Conservation (phyloP, 148 eudicot genomes). For the Heliamphora exappendiculata region DNA sequence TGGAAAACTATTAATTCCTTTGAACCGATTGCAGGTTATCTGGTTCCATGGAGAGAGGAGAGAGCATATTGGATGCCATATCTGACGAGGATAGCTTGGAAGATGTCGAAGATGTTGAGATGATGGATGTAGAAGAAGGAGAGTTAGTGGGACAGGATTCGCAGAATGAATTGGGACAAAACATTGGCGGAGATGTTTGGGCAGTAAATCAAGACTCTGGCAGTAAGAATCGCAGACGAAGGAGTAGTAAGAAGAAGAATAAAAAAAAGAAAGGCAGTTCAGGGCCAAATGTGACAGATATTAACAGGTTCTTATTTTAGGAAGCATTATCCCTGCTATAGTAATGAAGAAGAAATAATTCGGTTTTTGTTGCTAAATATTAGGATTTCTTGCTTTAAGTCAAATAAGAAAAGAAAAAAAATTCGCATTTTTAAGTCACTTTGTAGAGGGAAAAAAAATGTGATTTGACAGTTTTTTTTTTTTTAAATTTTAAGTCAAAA, state of each 20-base stretch:
- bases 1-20: conserved; percentile 6
- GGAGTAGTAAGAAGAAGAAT: conserved; percentile 46
- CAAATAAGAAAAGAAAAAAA: no score
- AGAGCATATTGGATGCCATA: conserved; percentile 47
- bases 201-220: conserved; percentile 24
- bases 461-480: no score
- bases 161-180: conserved; percentile 20
- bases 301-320: conserved; percentile 41
- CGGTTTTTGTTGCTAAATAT: background rate
- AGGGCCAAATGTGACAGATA: conserved; percentile 37
- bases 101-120: conserved; percentile 55
- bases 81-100: conserved; percentile 46
- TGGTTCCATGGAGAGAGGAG: conserved; percentile 48
- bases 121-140: conserved; percentile 84
- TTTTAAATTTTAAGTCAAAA: no score
- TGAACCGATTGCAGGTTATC: conserved; percentile 17
- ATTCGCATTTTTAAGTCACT: no score
- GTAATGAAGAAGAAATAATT: background rate
- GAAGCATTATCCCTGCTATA: background rate
- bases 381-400: no score
- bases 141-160: conserved; percentile 44
- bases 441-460: no score
- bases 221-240: conserved; percentile 21
- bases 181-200: conserved; percentile 13
- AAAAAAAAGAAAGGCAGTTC: conserved; percentile 32